phyloP scores from a whole-genome alignment of 176 grass and related monocot genomes.

The Bothriochloa decipiens region DNA sequence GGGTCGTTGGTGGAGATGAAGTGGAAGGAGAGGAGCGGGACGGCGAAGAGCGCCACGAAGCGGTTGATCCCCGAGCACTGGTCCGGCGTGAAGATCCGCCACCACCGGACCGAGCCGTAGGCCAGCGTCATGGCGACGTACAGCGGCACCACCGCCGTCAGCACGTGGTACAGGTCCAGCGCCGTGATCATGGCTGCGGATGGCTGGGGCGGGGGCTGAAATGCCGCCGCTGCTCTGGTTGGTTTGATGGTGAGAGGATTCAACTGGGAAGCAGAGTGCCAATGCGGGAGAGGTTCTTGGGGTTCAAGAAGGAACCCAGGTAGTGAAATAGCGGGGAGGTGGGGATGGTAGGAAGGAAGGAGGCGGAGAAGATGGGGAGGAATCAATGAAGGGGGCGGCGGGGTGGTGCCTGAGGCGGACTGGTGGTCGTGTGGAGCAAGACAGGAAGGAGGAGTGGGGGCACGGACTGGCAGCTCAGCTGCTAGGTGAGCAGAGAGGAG shows the following conservation, averaged over 20 bases:
- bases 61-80: slow-evolving; percentile 56
- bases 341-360: no score
- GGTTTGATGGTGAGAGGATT: no score
- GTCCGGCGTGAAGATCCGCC: slow-evolving; percentile 44
- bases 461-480: no score
- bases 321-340: no score
- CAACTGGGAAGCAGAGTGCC: no score
- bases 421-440: not conserved
- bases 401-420: no score
- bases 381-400: not conserved
- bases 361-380: not conserved
- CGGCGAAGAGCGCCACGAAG: slow-evolving; percentile 49
- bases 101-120: slow-evolving; percentile 41
- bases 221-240: no score
- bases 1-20: slow-evolving; percentile 53
- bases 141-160: slow-evolving; percentile 34
- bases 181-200: slow-evolving; percentile 40
- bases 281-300: no score
- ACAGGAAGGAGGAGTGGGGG: not conserved
- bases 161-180: slow-evolving; percentile 40
- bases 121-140: slow-evolving; percentile 41
- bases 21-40: slow-evolving; percentile 59
- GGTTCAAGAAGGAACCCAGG: no score
- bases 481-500: not conserved
- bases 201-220: no score